Conservation (phyloP, 495 filamentous ascomycete genomes). For the Pyronema domesticum region DNA sequence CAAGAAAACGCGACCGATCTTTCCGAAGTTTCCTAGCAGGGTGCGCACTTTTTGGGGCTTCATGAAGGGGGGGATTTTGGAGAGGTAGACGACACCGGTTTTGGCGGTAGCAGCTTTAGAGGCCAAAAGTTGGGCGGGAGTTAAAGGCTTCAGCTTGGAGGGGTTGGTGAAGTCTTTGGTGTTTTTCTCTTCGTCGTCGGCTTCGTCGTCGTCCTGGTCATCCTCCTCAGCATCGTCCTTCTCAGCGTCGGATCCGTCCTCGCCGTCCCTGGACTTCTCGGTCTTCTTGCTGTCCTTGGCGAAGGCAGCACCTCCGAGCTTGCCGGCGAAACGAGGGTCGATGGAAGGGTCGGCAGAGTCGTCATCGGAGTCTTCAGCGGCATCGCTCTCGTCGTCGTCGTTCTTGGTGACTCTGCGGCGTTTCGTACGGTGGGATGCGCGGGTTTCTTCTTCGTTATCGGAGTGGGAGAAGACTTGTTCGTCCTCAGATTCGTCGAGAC, state of each 20-base stretch:
- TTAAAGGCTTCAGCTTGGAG: constrained; percentile 30
- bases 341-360: constrained; percentile 31
- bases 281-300: constrained; percentile 25
- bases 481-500: no score
- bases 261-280: constrained; percentile 21
- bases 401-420: constrained; percentile 5
- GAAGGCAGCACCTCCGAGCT: not conserved
- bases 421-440: constrained; percentile 1
- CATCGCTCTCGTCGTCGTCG: constrained; percentile 19
- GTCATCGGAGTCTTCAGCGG: constrained; percentile 20
- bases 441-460: not conserved
- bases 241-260: constrained; percentile 8
- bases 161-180: constrained; percentile 25
- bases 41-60: constrained; percentile 66
- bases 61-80: constrained; percentile 84
- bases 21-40: constrained; percentile 58
- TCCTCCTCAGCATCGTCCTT: not conserved
- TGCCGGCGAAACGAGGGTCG: constrained; percentile 11
- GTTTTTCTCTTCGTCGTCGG: constrained; percentile 13
- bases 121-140: constrained; percentile 41
- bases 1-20: constrained; percentile 72
- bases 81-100: constrained; percentile 75
- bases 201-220: constrained; percentile 8
- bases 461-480: no score
- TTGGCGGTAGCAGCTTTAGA: constrained; percentile 39